A percentile compares a stretch with the other conserved stretches of the same genome.
Conservation (phyloP, 2,329 filamentous ascomycete genomes). For the Ustilaginoidea virens region DNA sequence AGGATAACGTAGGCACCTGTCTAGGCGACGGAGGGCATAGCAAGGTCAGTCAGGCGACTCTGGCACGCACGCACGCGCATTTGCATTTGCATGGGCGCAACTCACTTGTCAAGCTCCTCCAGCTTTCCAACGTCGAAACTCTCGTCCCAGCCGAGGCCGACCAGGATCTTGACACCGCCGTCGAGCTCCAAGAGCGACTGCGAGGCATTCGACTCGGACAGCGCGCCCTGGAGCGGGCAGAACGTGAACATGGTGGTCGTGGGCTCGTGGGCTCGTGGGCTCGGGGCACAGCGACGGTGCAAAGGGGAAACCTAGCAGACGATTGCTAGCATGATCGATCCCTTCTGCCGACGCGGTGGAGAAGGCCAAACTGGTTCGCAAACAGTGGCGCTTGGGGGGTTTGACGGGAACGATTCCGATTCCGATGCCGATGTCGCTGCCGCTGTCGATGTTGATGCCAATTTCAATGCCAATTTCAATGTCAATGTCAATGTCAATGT, state of each 20-base stretch:
- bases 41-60: neutral
- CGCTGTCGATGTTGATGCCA: too few species aligned
- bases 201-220: slow-evolving; percentile 71
- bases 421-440: too few species aligned
- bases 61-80: too few species aligned
- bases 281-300: slow-evolving; percentile 2
- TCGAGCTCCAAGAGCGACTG: slow-evolving; percentile 96
- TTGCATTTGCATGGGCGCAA: slow-evolving; percentile 3
- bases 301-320: too few species aligned
- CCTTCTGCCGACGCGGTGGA: neutral
- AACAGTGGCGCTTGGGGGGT: too few species aligned
- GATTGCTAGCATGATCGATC: too few species aligned
- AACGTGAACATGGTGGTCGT: slow-evolving; percentile 74
- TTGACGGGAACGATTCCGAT: too few species aligned
- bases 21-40: slow-evolving; percentile 25
- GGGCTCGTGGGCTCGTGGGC: too few species aligned
- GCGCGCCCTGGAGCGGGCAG: slow-evolving; percentile 79
- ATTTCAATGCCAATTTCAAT: too few species aligned
- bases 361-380: neutral
- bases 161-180: slow-evolving; percentile 85
- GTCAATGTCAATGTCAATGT: too few species aligned
- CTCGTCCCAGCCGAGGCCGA: slow-evolving; percentile 95
- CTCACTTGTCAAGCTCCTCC: slow-evolving; percentile 77
- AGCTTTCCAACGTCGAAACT: slow-evolving; percentile 71
- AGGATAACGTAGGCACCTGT: slow-evolving; percentile 78